These are phyloP conservation scores for Cylindrotheca closterium DNA, from an alignment of 108 stramenopile species.

Conservation along the genomic window DNA sequence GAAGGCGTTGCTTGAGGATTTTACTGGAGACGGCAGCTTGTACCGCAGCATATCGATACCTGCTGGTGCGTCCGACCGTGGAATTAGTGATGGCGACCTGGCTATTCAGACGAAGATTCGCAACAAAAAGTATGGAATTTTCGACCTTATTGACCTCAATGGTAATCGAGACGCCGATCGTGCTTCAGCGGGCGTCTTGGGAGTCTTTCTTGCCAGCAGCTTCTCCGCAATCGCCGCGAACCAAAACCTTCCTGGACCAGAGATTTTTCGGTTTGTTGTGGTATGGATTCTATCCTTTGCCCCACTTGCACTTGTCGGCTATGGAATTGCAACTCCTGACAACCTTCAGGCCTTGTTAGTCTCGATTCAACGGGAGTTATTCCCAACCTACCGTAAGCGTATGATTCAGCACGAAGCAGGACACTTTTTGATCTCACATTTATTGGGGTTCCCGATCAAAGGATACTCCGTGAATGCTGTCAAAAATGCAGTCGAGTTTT, in stretches of 20 bases:
- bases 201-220: conserved; percentile 53
- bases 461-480: conserved; percentile 71
- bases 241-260: conserved; percentile 68
- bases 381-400: conserved; percentile 75
- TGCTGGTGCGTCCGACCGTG: conserved; percentile 52
- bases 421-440: conserved; percentile 78
- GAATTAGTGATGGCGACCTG: conserved; percentile 83
- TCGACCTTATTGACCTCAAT: conserved; percentile 78
- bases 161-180: conserved; percentile 83
- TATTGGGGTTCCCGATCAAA: conserved; percentile 72
- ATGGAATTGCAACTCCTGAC: conserved; percentile 74
- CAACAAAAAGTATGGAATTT: conserved; percentile 73
- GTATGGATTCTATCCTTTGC: conserved; percentile 78
- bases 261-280: conserved; percentile 74
- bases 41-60: conserved; percentile 67
- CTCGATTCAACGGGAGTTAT: conserved; percentile 63
- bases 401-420: conserved; percentile 89
- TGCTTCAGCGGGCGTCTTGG: conserved; percentile 61
- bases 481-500: conserved; percentile 88
- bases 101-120: conserved; percentile 77
- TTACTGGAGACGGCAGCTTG: conserved; percentile 26
- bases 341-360: conserved; percentile 62
- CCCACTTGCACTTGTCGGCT: conserved; percentile 75
- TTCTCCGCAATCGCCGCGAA: conserved; percentile 61
- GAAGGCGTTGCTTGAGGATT: conserved; percentile 39